Evolutionary conservation across 75 land plant genomes (phyloP), one percentile per base, ranked within the genome.

Genomic region (Cupressus sempervirens): DNA sequence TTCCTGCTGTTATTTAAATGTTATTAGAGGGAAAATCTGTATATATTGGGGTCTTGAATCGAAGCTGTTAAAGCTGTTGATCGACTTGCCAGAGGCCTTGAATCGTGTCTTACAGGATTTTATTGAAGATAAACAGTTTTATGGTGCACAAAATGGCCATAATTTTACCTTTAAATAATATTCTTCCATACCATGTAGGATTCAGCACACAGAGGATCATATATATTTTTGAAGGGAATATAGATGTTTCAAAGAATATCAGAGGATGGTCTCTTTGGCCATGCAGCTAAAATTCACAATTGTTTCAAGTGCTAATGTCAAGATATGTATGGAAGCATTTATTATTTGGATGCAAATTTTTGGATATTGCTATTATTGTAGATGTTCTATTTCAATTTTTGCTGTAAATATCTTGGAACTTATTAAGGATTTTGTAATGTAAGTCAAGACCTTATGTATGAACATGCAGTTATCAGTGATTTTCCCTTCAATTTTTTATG

Each of bases 251-350:
- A 32, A 72, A 72, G 74, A 72, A 32, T 72, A 72, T 72, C 35
- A 72, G 74, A 4, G 11, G 74, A 72, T 72, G 35, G 74, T 10
- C 3, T 32, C 35, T 30, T 72, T 8, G 15, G 35, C 36, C 74
- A 72, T 72, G 74, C 12, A 32, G 74, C 35, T 30, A 32, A 72
- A 72, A 72, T 72, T 72, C 13, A 32, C 74, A 72, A 72, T 72
- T 72, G 12, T 72, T 72, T 30, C 74, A 72, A 72, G 74, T 72
- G 74, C 35, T 72, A 72, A 72, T 72, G 15, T 12, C 74, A 72
- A 72, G 35, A 72, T 32, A 72, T 72, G 32, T 72, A 30, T 72
- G 74, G 74, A 30, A 72, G 11, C 32, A 72, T 11, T 72, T 72
- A 9, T 72, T 32, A 32, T 30, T 13, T 32, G 32, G 74, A 72